phyloP scores from a whole-genome alignment of 352 stramenopile genomes.

The Phytopythium delawarense region DNA sequence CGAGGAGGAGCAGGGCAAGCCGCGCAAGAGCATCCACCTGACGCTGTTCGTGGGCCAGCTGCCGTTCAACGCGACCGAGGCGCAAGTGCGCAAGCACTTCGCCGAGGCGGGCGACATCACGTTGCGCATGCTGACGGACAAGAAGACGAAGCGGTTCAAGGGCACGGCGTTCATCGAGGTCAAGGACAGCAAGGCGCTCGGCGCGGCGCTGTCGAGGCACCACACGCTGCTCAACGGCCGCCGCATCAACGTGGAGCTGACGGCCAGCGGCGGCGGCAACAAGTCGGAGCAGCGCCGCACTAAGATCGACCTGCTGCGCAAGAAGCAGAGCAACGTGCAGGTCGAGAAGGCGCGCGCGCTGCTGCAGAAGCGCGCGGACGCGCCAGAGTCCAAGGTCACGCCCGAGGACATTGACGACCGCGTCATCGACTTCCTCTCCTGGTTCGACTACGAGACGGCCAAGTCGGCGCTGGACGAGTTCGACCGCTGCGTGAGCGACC shows the following conservation, averaged over 20 bases:
- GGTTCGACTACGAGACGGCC: conserved; percentile 88
- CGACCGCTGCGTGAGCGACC: conserved; percentile 65
- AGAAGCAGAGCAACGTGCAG: conserved; percentile 83
- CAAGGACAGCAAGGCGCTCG: conserved; percentile 75
- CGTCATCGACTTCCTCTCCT: conserved; percentile 85
- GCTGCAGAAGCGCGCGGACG: conserved; percentile 76
- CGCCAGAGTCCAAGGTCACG: conserved; percentile 66
- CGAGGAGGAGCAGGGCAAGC: conserved; percentile 9
- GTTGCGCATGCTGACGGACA: conserved; percentile 82
- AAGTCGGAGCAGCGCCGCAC: conserved; percentile 73
- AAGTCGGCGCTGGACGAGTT: conserved; percentile 81
- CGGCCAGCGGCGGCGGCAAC: conserved; percentile 70
- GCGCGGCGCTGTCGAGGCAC: conserved; percentile 70
- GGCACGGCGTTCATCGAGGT: conserved; percentile 86
- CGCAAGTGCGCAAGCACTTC: conserved; percentile 66
- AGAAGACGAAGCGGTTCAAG: conserved; percentile 79
- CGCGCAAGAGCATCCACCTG: conserved; percentile 72
- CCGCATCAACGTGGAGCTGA: conserved; percentile 87
- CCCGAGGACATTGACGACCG: conserved; percentile 80
- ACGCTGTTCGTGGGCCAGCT: conserved; percentile 84
- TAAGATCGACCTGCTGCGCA: conserved; percentile 65
- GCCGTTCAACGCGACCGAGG: conserved; percentile 69
- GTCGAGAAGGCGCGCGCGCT: conserved; percentile 79
- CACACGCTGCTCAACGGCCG: conserved; percentile 76
- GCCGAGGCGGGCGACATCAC: conserved; percentile 67